Evolutionary conservation across 1,139 yeast genomes (phyloP), one percentile per base, ranked within the genome.

Genomic region (Magnusiomyces clavatus): DNA sequence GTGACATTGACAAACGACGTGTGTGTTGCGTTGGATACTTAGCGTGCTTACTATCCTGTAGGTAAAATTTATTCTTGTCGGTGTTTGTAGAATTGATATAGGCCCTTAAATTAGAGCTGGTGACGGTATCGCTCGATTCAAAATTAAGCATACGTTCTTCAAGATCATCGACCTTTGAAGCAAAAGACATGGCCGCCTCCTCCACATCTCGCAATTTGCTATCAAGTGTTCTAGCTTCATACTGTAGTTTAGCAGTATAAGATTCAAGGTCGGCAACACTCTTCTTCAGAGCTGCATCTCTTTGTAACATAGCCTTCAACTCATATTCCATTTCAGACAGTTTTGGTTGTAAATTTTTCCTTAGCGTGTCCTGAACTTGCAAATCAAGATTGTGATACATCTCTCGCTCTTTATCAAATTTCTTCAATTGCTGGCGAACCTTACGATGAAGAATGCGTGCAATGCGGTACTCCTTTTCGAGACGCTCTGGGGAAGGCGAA

Each of bases 151-250:
- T 51, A 2, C 66, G 60, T 19, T 61, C 57, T 54, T 72, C 74
- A 51, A 74, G 58, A 1, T 64, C 59, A n/a, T 67, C 60, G 63
- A 77, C 63, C 63, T 76, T 68, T 58, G 69, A 50, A 62, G 75
- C 69, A 73, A 77, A 77, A 31, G 74, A 67, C 51, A 78, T 76
- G 56, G 85, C 76, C 53, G 83, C 79, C 42, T 85, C 88, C 58
- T 87, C 95, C 29, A 89, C 82, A 63, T 92, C 97, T 52, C 82
- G 79, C 52, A 90, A 77, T 60, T 92, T 80, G 51, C 83, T 81
- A 43, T 77, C 77, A 20, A 92, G 74, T 49, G 87, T 76, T 53
- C 95, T 71, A 29, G 88, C 76, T 63, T 92, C 96, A 65, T 90
- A 92, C 52, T 82, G 78, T 54, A 92, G 71, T 57, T 95, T 74